These are phyloP conservation scores for Microthlaspi erraticum DNA, from an alignment of 345 rosid species.

Conservation along the genomic window DNA sequence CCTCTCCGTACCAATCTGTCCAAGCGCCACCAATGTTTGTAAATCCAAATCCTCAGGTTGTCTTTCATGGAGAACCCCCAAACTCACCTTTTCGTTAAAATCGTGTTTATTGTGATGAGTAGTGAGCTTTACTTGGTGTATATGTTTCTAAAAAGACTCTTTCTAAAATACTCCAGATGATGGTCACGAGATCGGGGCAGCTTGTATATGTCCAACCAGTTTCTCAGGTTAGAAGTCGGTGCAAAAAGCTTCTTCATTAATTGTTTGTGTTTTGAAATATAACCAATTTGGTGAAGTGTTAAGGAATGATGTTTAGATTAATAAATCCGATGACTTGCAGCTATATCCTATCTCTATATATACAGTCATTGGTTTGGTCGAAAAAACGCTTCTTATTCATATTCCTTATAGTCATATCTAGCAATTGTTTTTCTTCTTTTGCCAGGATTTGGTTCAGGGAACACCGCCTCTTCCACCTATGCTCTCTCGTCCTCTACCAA, in stretches of 20 bases:
- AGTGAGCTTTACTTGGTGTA: slow-evolving; percentile 18
- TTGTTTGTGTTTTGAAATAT: background rate
- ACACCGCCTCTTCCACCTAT: slow-evolving; percentile 54
- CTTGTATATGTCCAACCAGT: slow-evolving; percentile 75
- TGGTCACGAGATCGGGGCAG: slow-evolving; percentile 77
- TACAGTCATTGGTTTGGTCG: background rate
- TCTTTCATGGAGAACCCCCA: slow-evolving; percentile 40
- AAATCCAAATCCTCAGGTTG: slow-evolving; percentile 69
- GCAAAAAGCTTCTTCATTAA: background rate
- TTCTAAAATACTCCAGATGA: slow-evolving; percentile 52
- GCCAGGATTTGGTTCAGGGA: slow-evolving; percentile 65
- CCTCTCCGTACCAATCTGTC: slow-evolving; percentile 66
- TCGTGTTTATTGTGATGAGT: background rate
- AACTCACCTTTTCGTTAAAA: background rate
- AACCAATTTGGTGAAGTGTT: background rate
- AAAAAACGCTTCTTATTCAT: background rate
- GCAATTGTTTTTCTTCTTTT: slow-evolving; percentile 15
- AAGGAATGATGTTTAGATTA: background rate
- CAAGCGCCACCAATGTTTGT: slow-evolving; percentile 59
- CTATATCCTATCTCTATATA: background rate
- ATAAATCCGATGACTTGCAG: background rate
- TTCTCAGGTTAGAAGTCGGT: slow-evolving; percentile 63
- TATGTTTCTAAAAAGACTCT: slow-evolving; percentile 24
- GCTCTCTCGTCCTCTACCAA: slow-evolving; percentile 56
- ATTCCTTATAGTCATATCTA: background rate